Evolutionary conservation across 306 rosid species (phyloP).

Genomic region (Herpetospermum pedunculosum): DNA sequence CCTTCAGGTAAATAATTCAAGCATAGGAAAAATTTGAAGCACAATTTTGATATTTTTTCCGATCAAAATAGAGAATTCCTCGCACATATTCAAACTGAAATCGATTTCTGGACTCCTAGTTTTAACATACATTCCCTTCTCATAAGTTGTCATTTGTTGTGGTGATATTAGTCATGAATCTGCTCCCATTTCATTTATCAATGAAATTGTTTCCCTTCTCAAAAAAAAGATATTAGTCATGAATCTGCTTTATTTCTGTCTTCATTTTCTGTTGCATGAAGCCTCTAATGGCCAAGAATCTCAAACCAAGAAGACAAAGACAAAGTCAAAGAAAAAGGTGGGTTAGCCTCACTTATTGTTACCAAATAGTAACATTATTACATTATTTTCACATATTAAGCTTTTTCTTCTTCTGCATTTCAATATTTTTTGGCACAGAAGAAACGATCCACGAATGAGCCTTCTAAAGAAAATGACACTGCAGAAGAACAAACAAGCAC

Average conservation of each 20-base stretch:
- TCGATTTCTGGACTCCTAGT: background rate
- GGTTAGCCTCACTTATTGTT: conserved; percentile 7
- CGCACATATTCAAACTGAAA: background rate
- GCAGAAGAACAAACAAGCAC: conserved; percentile 29
- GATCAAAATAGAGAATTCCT: background rate
- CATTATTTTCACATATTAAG: conserved; percentile 10
- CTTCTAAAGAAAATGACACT: conserved; percentile 21
- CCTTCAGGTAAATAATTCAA: background rate
- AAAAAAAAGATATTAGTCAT: background rate
- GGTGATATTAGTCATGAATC: conserved; percentile 9
- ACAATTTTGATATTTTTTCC: background rate
- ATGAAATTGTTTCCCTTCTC: too few species aligned
- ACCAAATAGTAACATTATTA: background rate
- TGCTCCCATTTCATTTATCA: too few species aligned
- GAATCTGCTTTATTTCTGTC: conserved; percentile 11
- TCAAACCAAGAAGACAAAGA: conserved; percentile 44
- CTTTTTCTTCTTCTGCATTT: conserved; percentile 2
- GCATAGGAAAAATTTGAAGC: background rate
- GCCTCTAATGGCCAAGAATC: conserved; percentile 85
- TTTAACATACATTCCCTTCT: background rate
- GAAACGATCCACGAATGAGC: conserved; percentile 18
- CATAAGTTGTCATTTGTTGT: background rate
- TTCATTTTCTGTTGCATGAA: conserved; percentile 20
- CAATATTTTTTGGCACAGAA: conserved; percentile 40
- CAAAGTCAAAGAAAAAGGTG: conserved; percentile 64